Evolutionary conservation across 2,329 filamentous ascomycete species (phyloP).

Genomic region (Aspergillus ibericus): DNA sequence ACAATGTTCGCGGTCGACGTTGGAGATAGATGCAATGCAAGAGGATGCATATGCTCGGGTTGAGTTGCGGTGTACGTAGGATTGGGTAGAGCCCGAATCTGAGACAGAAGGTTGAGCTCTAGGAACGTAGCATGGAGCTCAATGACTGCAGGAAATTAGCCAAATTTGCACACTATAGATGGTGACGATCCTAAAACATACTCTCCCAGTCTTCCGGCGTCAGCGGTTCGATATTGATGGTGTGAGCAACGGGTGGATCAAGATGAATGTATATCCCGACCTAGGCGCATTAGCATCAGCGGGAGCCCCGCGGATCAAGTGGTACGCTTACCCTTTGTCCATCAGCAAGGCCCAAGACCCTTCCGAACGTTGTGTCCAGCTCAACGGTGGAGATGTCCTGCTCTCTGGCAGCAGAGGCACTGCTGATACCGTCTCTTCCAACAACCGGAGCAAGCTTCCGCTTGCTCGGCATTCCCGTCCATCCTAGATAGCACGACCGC

Average conservation of each 20-base stretch:
- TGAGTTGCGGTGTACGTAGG: constrained; percentile 63
- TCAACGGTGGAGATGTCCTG: constrained; percentile 78
- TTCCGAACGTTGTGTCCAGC: constrained; percentile 81
- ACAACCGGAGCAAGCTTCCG: constrained; percentile 72
- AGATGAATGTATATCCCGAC: constrained; percentile 71
- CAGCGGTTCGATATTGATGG: constrained; percentile 92
- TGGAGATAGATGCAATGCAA: constrained; percentile 90
- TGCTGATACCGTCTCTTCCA: constrained; percentile 69
- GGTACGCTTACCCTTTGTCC: constrained; percentile 69
- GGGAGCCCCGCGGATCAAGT: not conserved
- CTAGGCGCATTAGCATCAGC: constrained; percentile 46
- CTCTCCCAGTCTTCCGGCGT: constrained; percentile 97
- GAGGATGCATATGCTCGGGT: constrained; percentile 65
- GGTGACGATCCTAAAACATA: constrained; percentile 32
- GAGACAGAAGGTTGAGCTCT: constrained; percentile 87
- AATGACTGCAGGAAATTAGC: constrained; percentile 61
- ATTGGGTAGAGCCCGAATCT: constrained; percentile 91
- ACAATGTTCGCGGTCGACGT: constrained; percentile 93
- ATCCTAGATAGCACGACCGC: constrained; percentile 82
- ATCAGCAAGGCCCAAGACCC: constrained; percentile 72
- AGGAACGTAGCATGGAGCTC: constrained; percentile 95
- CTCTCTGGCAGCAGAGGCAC: constrained; percentile 60
- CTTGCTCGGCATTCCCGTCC: constrained; percentile 98
- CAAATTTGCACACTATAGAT: not conserved
- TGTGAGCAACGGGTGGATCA: constrained; percentile 87